A percentile compares a stretch with the other conserved stretches of the same genome.
phyloP scores from a whole-genome alignment of 2,329 filamentous ascomycete species.

The Scytalidium sp. region DNA sequence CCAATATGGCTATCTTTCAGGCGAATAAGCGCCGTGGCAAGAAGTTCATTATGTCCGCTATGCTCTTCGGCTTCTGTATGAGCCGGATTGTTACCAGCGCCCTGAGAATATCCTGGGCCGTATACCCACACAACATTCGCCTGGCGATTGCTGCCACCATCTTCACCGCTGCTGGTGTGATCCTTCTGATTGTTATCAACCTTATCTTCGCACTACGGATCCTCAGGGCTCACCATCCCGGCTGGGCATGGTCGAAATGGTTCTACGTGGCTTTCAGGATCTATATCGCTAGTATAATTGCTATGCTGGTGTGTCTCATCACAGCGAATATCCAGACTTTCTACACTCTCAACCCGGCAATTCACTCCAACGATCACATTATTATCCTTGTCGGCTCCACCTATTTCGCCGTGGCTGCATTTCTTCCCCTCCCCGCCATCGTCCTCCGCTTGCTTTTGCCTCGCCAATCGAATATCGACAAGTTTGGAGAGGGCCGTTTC shows the following conservation, averaged over 20 bases:
- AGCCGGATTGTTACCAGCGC: conserved; percentile 34
- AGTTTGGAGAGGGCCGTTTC: conserved; percentile 67
- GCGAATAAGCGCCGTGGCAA: conserved; percentile 47
- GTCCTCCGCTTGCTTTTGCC: conserved; percentile 43
- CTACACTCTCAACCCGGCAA: conserved; percentile 58
- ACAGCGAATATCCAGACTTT: conserved; percentile 60
- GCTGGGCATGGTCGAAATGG: conserved; percentile 62
- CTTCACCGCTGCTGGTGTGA: conserved; percentile 38
- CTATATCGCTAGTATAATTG: conserved; percentile 55
- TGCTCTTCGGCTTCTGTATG: conserved; percentile 53
- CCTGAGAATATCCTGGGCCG: conserved; percentile 60
- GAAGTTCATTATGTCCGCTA: conserved; percentile 57
- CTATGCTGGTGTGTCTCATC: conserved; percentile 65
- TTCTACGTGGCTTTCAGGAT: conserved; percentile 51
- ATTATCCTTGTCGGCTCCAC: conserved; percentile 62
- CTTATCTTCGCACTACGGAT: conserved; percentile 72
- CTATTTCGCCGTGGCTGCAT: conserved; percentile 62
- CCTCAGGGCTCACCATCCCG: conserved; percentile 68
- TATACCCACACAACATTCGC: conserved; percentile 29
- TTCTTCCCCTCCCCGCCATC: conserved; percentile 61
- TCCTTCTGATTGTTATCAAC: conserved; percentile 77
- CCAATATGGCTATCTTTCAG: conserved; percentile 58
- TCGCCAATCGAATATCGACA: conserved; percentile 42
- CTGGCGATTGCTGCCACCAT: conserved; percentile 22
- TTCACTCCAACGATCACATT: conserved; percentile 50